Evolutionary conservation across 1,284 basidiomycete genomes (phyloP).

Genomic region (Apiotrichum sp.): DNA sequence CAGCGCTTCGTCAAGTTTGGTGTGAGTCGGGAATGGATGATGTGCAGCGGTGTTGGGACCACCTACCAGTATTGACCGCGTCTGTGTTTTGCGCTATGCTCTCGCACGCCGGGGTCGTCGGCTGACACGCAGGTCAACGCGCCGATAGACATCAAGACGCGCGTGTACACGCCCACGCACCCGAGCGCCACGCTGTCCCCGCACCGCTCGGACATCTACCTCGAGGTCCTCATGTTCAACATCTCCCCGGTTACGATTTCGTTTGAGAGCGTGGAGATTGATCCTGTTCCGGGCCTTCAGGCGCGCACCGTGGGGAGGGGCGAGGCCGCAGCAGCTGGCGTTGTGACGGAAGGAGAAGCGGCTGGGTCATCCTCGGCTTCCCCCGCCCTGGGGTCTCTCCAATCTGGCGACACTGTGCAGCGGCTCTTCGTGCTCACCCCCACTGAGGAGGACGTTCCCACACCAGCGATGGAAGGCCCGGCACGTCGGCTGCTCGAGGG

Average conservation of each 20-base stretch:
- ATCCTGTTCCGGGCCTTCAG: slow-evolving; percentile 64
- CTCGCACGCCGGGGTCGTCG: no score
- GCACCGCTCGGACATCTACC: slow-evolving; percentile 70
- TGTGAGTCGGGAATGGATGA: slow-evolving; percentile 50
- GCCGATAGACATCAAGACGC: slow-evolving; percentile 81
- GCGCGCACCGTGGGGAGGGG: slow-evolving; percentile 37
- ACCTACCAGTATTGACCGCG: background rate
- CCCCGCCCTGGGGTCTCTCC: slow-evolving; percentile 51
- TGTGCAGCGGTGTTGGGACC: background rate
- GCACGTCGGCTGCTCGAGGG: slow-evolving; percentile 57
- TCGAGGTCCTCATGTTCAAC: slow-evolving; percentile 84
- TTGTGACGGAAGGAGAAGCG: slow-evolving; percentile 17
- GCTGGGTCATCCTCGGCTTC: slow-evolving; percentile 14
- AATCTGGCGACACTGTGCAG: slow-evolving; percentile 73
- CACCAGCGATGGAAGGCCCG: slow-evolving; percentile 56
- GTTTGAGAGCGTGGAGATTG: slow-evolving; percentile 68
- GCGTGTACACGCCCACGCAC: slow-evolving; percentile 67
- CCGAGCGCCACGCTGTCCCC: slow-evolving; percentile 59
- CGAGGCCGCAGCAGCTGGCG: slow-evolving; percentile 22
- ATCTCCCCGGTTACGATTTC: slow-evolving; percentile 66
- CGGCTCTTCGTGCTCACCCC: slow-evolving; percentile 74
- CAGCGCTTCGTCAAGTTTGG: slow-evolving; percentile 84
- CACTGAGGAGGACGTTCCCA: slow-evolving; percentile 20
- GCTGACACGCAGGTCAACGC: slow-evolving; percentile 62
- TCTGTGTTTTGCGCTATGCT: background rate